Percentiles rank a stretch among this genome's conserved stretches.
Evolutionary conservation across 2,329 filamentous ascomycete species (phyloP).

Genomic region (Monilinia laxa): DNA sequence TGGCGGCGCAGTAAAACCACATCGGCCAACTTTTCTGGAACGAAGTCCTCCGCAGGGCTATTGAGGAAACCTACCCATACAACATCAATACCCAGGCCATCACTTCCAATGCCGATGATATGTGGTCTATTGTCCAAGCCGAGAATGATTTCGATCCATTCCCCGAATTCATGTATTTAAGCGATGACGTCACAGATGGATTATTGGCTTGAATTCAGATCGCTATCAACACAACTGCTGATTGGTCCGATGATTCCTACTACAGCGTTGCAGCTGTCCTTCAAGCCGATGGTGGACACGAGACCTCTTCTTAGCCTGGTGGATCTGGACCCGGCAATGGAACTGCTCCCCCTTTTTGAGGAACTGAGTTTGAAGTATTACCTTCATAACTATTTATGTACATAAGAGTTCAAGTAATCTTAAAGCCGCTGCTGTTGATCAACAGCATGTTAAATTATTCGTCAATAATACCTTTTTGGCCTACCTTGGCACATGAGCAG

Average conservation of each 20-base stretch:
- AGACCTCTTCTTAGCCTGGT: not conserved
- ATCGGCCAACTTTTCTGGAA: conserved; percentile 62
- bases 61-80: conserved; percentile 49
- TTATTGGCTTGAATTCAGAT: conserved; percentile 51
- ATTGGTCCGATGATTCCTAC: conserved; percentile 24
- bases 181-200: conserved; percentile 49
- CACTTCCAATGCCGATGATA: conserved; percentile 52
- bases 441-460: not conserved
- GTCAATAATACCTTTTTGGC: not conserved
- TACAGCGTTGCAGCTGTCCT: not conserved
- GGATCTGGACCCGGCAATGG: not conserved
- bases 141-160: conserved; percentile 52
- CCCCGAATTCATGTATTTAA: conserved; percentile 53
- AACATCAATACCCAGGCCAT: conserved; percentile 44
- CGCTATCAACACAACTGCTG: conserved; percentile 44
- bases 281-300: conserved; percentile 3
- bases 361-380: not conserved
- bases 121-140: conserved; percentile 45
- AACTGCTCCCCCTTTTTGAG: not conserved
- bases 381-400: not conserved
- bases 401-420: not conserved
- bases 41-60: conserved; percentile 49
- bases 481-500: not conserved
- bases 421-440: not conserved
- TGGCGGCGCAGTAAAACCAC: conserved; percentile 52